Evolutionary conservation across 139 green algal genomes (phyloP).

Genomic region (Chlamydomonas sphaeroides): DNA sequence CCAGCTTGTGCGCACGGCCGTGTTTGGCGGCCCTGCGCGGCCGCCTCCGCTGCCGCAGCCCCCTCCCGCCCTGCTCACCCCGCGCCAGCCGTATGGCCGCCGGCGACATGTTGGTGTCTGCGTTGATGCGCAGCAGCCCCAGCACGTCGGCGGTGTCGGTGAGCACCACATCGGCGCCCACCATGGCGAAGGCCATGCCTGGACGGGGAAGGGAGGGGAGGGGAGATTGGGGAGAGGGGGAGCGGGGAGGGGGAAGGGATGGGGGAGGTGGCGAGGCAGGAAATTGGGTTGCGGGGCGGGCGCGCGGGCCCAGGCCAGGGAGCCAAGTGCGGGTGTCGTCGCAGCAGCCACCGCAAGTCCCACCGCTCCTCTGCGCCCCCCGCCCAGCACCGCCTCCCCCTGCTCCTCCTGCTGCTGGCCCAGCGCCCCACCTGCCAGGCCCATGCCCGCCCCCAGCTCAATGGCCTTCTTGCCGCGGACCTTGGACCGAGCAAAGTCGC

Average conservation of each 20-base stretch:
- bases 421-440: conserved; percentile 64
- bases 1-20: too few species aligned
- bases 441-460: conserved; percentile 91
- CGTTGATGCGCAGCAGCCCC: conserved; percentile 79
- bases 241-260: too few species aligned
- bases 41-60: too few species aligned
- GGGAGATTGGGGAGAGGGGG: neutral
- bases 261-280: too few species aligned
- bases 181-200: conserved; percentile 70
- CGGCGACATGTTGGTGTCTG: conserved; percentile 77
- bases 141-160: conserved; percentile 77
- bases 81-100: conserved; percentile 46
- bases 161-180: conserved; percentile 78
- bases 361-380: too few species aligned
- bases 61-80: conserved; percentile 17
- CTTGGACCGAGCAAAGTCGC: conserved; percentile 74
- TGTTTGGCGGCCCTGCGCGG: too few species aligned
- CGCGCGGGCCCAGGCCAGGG: too few species aligned
- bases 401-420: too few species aligned
- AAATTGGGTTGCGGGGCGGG: too few species aligned
- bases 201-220: neutral
- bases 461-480: conserved; percentile 76
- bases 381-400: too few species aligned
- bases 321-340: too few species aligned
- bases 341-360: too few species aligned